These are phyloP conservation scores for Meira miltonrushii DNA, from an alignment of 1,284 basidiomycete species.

Conservation along the genomic window DNA sequence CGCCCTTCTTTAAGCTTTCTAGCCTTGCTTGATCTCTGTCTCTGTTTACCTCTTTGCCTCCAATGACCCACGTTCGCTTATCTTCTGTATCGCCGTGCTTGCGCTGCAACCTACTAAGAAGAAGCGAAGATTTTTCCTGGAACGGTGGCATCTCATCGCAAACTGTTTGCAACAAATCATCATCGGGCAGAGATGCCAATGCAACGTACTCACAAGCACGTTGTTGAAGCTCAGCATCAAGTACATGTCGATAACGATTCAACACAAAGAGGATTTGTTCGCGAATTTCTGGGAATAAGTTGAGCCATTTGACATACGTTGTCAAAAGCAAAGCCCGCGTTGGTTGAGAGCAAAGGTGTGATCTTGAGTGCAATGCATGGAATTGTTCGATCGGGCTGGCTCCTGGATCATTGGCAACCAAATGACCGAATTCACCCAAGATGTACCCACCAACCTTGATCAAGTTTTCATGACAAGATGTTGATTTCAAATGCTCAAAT, in stretches of 20 bases:
- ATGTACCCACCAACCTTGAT: constrained; percentile 95
- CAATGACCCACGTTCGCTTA: constrained; percentile 91
- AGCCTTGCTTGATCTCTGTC: constrained; percentile 64
- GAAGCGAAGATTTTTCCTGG: constrained; percentile 78
- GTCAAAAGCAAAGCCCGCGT: constrained; percentile 89
- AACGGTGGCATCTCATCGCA: constrained; percentile 99
- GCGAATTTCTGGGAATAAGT: constrained; percentile 98
- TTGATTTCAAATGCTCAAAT: constrained; percentile 79
- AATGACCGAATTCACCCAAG: constrained; percentile 85
- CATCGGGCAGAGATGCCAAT: constrained; percentile 57
- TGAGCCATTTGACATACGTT: constrained; percentile 99
- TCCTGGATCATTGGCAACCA: constrained; percentile 89
- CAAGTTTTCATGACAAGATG: constrained; percentile 90
- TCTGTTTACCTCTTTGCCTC: constrained; percentile 82
- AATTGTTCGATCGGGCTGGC: constrained; percentile 94
- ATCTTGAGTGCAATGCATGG: constrained; percentile 86
- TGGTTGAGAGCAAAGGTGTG: constrained; percentile 85
- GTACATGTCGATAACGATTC: constrained; percentile 85
- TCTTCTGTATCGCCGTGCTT: constrained; percentile 74
- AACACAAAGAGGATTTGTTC: constrained; percentile 88
- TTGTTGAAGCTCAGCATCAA: constrained; percentile 97
- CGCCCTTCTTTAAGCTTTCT: constrained; percentile 55
- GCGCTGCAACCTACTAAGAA: constrained; percentile 76
- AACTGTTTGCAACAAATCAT: constrained; percentile 84
- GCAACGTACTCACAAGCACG: constrained; percentile 66